A percentile compares a stretch with the other conserved stretches of the same genome.
These are phyloP conservation scores for Lenzites betulinus DNA, from an alignment of 768 basidiomycete species.

Conservation along the genomic window DNA sequence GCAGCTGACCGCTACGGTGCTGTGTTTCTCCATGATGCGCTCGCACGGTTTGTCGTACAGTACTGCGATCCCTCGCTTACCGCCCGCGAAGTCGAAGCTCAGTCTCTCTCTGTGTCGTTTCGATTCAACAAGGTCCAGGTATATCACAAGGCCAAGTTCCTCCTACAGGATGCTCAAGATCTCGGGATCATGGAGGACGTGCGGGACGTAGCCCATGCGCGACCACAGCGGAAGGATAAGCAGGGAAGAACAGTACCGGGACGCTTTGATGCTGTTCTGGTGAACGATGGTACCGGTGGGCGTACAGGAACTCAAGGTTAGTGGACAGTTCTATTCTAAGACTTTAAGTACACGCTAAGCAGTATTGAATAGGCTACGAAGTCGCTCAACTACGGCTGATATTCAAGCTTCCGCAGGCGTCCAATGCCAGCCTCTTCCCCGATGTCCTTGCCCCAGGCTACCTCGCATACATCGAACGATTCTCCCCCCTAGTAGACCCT, in stretches of 20 bases:
- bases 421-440: not conserved
- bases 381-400: slow-evolving; percentile 31
- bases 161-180: slow-evolving; percentile 15
- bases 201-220: slow-evolving; percentile 30
- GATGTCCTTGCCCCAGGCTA: slow-evolving; percentile 9
- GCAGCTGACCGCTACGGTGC: slow-evolving; percentile 1
- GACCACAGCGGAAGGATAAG: slow-evolving; percentile 20
- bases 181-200: slow-evolving; percentile 30
- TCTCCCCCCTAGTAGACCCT: slow-evolving; percentile 22
- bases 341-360: too few relatives aligned
- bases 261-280: slow-evolving; percentile 39
- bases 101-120: slow-evolving; percentile 2
- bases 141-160: slow-evolving; percentile 36
- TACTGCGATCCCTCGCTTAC: not conserved
- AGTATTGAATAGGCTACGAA: slow-evolving; percentile 15
- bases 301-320: slow-evolving; percentile 19
- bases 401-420: slow-evolving; percentile 25
- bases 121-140: slow-evolving; percentile 31
- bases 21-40: not conserved
- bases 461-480: slow-evolving; percentile 35
- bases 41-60: slow-evolving; percentile 4
- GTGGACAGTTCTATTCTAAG: too few relatives aligned
- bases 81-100: not conserved
- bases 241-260: slow-evolving; percentile 17
- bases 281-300: slow-evolving; percentile 20